Conservation (phyloP, 2,329 filamentous ascomycete species). For the Colletotrichum sp. region DNA sequence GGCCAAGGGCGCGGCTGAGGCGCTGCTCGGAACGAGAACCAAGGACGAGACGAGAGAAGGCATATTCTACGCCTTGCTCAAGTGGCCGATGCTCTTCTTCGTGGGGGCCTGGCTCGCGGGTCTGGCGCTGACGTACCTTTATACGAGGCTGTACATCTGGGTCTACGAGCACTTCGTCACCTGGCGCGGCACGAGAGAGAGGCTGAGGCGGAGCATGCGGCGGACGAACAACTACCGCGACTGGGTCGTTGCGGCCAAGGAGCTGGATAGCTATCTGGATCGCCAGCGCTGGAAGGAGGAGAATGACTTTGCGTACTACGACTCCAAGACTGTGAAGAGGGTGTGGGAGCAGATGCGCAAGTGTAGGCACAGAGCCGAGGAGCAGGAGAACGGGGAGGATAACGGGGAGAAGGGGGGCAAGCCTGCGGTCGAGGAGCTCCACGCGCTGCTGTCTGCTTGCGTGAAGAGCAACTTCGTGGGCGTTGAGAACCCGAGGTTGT, state of each 20-base stretch:
- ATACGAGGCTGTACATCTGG: slow-evolving; percentile 88
- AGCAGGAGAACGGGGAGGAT: slow-evolving; percentile 40
- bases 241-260: slow-evolving; percentile 81
- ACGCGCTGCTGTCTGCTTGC: slow-evolving; percentile 81
- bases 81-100: slow-evolving; percentile 87
- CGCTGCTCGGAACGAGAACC: slow-evolving; percentile 60
- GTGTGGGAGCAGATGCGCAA: slow-evolving; percentile 78
- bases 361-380: slow-evolving; percentile 65
- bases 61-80: slow-evolving; percentile 85
- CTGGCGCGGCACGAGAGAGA: slow-evolving; percentile 82
- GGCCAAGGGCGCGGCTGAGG: slow-evolving; percentile 41
- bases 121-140: slow-evolving; percentile 75
- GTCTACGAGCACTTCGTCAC: slow-evolving; percentile 90
- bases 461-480: slow-evolving; percentile 98
- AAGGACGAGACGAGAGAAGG: slow-evolving; percentile 96
- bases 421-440: slow-evolving; percentile 73
- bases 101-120: slow-evolving; percentile 82
- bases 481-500: slow-evolving; percentile 91
- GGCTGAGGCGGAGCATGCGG: slow-evolving; percentile 73
- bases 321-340: slow-evolving; percentile 80
- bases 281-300: slow-evolving; percentile 82
- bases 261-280: slow-evolving; percentile 81
- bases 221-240: slow-evolving; percentile 77
- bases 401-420: slow-evolving; percentile 44
- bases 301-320: slow-evolving; percentile 84